Evolutionary conservation across 2,329 filamentous ascomycete species (phyloP).

Genomic region (Claviceps sp.): DNA sequence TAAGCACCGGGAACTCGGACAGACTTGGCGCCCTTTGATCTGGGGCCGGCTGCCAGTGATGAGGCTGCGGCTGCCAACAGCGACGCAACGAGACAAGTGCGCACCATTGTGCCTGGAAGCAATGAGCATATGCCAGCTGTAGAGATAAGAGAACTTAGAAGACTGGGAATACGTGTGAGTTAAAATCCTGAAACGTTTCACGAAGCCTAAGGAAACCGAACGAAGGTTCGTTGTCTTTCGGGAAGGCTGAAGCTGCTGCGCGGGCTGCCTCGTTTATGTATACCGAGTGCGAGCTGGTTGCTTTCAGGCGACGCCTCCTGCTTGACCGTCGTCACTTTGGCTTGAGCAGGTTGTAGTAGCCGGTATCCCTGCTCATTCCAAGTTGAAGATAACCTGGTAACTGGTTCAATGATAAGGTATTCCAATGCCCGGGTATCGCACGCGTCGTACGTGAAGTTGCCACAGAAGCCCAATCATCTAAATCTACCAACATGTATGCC

Average conservation of each 20-base stretch:
- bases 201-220: too few species aligned
- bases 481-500: too few species aligned
- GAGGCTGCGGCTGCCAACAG: constrained; percentile 8
- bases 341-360: neutral
- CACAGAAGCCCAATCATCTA: too few species aligned
- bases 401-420: too few species aligned
- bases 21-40: neutral
- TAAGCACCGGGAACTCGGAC: constrained; percentile 11
- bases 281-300: too few species aligned
- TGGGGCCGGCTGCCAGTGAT: constrained; percentile 1
- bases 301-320: neutral
- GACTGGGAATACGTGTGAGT: neutral
- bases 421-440: too few species aligned
- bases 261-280: neutral
- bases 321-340: neutral
- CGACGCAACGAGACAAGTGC: constrained; percentile 7
- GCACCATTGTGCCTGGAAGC: constrained; percentile 6
- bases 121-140: neutral
- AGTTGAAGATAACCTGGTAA: neutral
- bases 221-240: too few species aligned
- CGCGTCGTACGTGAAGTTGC: too few species aligned
- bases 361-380: neutral
- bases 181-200: neutral
- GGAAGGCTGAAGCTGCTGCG: too few species aligned
- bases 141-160: neutral